Percentiles rank a stretch among this genome's conserved stretches.
Evolutionary conservation across 78 protist species (phyloP).

Genomic region (Polysphondylium violaceum): DNA sequence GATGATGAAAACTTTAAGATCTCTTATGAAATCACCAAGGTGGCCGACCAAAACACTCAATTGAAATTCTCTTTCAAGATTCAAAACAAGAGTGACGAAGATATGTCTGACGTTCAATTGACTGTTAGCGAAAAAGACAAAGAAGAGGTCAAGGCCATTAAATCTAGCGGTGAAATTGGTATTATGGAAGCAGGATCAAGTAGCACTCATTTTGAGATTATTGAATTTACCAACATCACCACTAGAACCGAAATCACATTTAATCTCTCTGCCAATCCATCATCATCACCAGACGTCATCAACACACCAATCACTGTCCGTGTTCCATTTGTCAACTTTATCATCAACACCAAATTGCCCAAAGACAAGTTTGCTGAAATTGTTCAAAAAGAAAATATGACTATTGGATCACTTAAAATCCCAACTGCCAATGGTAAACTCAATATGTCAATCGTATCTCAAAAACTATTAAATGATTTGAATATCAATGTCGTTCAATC

Average conservation of each 20-base stretch:
- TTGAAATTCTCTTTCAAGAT: conserved; percentile 32
- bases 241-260: background rate
- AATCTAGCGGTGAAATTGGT: conserved; percentile 58
- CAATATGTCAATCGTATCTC: background rate
- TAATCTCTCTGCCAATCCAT: conserved; percentile 16
- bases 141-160: background rate
- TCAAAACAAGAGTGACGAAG: conserved; percentile 69
- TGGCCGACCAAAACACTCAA: background rate
- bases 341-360: conserved; percentile 6
- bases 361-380: conserved; percentile 75
- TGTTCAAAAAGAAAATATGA: conserved; percentile 30
- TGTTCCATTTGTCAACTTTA: conserved; percentile 28
- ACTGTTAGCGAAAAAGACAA: background rate
- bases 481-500: conserved; percentile 47
- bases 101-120: conserved; percentile 53
- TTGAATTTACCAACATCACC: background rate
- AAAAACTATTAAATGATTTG: background rate
- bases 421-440: background rate
- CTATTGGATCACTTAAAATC: conserved; percentile 10
- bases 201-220: background rate
- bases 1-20: conserved; percentile 22
- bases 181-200: conserved; percentile 32
- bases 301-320: background rate
- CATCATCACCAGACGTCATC: conserved; percentile 19
- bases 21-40: background rate